Percentiles rank a stretch among this genome's conserved stretches.
These are phyloP conservation scores for Hirsutella thompsonii DNA, from an alignment of 2,329 filamentous ascomycete species.

Conservation along the genomic window DNA sequence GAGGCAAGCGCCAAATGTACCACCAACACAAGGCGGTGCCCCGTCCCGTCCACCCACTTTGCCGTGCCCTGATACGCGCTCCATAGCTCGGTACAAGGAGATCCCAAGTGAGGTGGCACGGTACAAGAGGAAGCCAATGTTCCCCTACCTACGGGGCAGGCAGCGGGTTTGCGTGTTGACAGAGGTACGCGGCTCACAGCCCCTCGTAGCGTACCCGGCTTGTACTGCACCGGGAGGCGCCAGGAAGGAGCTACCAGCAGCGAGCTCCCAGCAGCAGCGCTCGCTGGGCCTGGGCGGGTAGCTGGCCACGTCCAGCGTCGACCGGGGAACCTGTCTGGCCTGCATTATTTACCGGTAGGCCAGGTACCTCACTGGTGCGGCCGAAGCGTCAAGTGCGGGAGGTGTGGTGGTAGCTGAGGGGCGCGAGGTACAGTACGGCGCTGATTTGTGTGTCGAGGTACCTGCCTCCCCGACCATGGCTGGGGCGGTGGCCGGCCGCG, in stretches of 20 bases:
- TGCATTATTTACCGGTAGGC: background rate
- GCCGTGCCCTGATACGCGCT: too few relatives aligned
- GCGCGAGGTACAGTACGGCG: background rate
- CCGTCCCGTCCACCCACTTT: too few relatives aligned
- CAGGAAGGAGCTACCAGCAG: background rate
- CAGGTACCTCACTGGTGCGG: background rate
- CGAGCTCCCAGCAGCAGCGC: background rate
- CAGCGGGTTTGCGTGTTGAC: background rate
- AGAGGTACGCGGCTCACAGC: background rate
- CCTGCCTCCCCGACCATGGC: background rate
- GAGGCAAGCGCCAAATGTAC: too few relatives aligned
- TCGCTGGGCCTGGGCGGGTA: background rate
- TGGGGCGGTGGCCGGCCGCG: conserved; percentile 11
- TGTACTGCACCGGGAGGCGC: background rate
- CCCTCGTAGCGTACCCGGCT: background rate
- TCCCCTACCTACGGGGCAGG: background rate
- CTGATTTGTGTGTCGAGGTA: background rate
- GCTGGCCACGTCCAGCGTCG: background rate
- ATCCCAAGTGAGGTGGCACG: background rate
- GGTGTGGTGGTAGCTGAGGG: background rate
- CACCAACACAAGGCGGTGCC: too few relatives aligned
- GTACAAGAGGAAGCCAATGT: background rate
- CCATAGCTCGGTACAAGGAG: background rate
- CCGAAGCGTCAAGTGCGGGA: background rate
- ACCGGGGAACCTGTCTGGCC: background rate